These are phyloP conservation scores for Rhizophagus clarus DNA, from an alignment of 192 early-diverging fungal genomes.

Conservation along the genomic window DNA sequence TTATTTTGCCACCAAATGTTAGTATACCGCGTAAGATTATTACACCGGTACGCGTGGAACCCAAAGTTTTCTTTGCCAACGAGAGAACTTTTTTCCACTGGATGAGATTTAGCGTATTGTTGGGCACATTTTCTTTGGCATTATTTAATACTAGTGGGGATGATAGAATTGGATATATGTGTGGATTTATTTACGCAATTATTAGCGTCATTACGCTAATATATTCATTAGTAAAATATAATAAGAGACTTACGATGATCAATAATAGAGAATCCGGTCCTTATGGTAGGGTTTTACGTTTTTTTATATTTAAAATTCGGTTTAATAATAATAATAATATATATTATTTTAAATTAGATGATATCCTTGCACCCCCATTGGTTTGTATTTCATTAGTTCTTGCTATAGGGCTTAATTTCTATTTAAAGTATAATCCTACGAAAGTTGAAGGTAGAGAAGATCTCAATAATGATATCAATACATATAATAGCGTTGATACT, in stretches of 20 bases:
- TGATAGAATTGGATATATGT: constrained; percentile 63
- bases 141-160: constrained; percentile 80
- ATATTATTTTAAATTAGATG: constrained; percentile 49
- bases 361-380: constrained; percentile 68
- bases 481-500: background rate
- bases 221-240: constrained; percentile 71
- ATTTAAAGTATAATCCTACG: constrained; percentile 41
- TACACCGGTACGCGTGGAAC: constrained; percentile 71
- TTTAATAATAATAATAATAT: background rate
- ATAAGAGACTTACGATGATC: constrained; percentile 70
- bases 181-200: constrained; percentile 71
- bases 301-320: background rate
- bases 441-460: background rate
- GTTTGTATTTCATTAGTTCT: constrained; percentile 66
- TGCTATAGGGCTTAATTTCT: constrained; percentile 56
- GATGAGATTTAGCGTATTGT: constrained; percentile 75
- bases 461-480: background rate
- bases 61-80: constrained; percentile 88
- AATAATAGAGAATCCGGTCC: constrained; percentile 58
- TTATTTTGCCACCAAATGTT: constrained; percentile 41
- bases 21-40: constrained; percentile 47
- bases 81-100: constrained; percentile 85
- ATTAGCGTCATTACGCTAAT: constrained; percentile 71
- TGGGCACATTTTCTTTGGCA: constrained; percentile 69
- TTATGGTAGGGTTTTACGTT: constrained; percentile 42